Conservation (phyloP, 2,329 filamentous ascomycete genomes). For the Laburnicola sp. region DNA sequence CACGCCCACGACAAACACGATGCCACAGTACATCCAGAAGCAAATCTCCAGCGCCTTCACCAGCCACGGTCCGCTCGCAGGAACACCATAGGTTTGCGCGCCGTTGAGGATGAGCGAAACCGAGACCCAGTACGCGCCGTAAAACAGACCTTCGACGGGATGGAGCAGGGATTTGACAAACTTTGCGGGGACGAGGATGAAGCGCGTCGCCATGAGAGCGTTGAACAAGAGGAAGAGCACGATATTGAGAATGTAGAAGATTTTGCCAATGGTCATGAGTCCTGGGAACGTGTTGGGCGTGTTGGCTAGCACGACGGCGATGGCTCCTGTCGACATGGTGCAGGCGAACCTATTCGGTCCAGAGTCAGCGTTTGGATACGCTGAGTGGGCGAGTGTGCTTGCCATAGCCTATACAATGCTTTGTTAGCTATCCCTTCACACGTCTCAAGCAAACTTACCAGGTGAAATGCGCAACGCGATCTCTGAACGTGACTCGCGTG, state of each 20-base stretch:
- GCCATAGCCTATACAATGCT: not conserved
- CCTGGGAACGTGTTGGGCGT: constrained; percentile 66
- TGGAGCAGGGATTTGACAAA: constrained; percentile 63
- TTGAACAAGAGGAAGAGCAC: constrained; percentile 64
- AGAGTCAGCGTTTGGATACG: not conserved
- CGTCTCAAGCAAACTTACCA: not conserved
- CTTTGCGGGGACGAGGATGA: constrained; percentile 60
- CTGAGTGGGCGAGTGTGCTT: not conserved
- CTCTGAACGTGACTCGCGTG: not conserved
- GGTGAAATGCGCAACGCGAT: not conserved
- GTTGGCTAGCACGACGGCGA: constrained; percentile 66
- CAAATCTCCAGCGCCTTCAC: constrained; percentile 62
- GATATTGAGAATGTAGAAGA: constrained; percentile 70
- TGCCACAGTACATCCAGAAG: constrained; percentile 70
- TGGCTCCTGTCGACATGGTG: constrained; percentile 74
- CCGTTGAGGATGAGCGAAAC: constrained; percentile 69
- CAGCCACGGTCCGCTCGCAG: constrained; percentile 58
- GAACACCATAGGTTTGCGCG: constrained; percentile 67
- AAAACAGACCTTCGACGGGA: constrained; percentile 70
- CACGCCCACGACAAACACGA: constrained; percentile 64
- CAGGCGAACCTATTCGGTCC: constrained; percentile 64
- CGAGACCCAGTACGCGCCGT: constrained; percentile 72
- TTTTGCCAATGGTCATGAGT: constrained; percentile 64
- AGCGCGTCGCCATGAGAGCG: constrained; percentile 60
- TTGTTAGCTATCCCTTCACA: not conserved